Evolutionary conservation across 1,284 basidiomycete species (phyloP).

Genomic region (Laetiporus sulphureus): DNA sequence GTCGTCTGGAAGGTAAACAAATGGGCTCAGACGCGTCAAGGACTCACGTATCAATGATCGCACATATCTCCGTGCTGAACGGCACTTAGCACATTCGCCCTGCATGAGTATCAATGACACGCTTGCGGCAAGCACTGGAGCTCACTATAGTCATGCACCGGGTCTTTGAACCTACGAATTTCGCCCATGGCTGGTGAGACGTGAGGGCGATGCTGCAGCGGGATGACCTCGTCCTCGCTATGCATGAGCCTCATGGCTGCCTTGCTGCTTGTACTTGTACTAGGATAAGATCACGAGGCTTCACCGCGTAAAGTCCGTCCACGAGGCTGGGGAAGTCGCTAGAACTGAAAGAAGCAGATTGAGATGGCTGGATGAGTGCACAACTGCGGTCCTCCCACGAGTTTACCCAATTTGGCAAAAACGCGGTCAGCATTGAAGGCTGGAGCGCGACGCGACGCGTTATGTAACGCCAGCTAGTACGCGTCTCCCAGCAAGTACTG

Average conservation of each 20-base stretch:
- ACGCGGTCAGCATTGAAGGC: no score
- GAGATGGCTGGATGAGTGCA: no score
- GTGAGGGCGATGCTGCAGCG: neutral
- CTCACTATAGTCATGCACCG: conserved; percentile 43
- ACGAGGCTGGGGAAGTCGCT: no score
- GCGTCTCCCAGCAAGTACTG: no score
- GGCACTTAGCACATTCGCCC: conserved; percentile 21
- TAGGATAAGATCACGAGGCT: no score
- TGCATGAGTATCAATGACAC: neutral
- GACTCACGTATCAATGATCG: conserved; percentile 37
- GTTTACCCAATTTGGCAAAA: no score
- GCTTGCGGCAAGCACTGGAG: conserved; percentile 3
- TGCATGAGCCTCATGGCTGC: conserved; percentile 8
- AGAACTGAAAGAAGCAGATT: no score
- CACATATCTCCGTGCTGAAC: conserved; percentile 31
- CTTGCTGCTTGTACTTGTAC: no score
- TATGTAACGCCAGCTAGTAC: no score
- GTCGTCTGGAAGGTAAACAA: conserved; percentile 7
- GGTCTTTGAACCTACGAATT: conserved; percentile 33
- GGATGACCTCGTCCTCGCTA: conserved; percentile 5
- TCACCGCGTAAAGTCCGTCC: no score
- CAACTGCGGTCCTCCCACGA: no score
- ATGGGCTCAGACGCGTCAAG: neutral
- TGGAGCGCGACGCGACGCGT: neutral
- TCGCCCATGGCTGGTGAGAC: neutral